phyloP scores from a whole-genome alignment of 2,329 filamentous ascomycete species.

The Paecilomyces sp. region DNA sequence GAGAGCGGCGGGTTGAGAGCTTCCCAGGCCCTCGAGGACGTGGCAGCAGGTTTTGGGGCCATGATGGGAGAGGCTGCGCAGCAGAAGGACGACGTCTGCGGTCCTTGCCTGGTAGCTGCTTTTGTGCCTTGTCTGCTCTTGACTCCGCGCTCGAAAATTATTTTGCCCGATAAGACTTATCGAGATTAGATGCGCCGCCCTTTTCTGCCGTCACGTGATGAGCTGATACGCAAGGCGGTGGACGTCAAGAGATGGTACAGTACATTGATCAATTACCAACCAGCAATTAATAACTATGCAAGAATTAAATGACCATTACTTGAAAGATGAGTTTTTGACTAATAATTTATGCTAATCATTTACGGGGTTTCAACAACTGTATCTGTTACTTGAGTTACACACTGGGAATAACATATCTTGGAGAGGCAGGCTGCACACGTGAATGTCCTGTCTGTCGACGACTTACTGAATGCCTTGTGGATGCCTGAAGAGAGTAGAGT shows the following conservation, averaged over 20 bases:
- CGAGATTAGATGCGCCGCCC: not conserved
- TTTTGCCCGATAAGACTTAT: not conserved
- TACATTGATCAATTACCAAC: not conserved
- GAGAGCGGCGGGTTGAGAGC: constrained; percentile 63
- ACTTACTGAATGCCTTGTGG: too few species aligned
- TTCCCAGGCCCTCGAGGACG: constrained; percentile 55
- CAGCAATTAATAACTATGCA: not conserved
- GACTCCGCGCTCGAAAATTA: not conserved
- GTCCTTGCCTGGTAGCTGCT: not conserved
- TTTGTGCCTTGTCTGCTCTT: not conserved
- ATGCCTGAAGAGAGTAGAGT: too few species aligned
- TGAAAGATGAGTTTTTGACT: too few species aligned
- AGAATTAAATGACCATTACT: too few species aligned
- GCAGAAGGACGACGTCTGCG: not conserved
- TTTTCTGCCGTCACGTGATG: not conserved
- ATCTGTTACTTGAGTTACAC: too few species aligned
- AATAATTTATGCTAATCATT: too few species aligned
- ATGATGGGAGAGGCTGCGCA: constrained; percentile 11
- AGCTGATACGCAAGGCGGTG: not conserved
- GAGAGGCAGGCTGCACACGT: too few species aligned
- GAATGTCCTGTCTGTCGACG: too few species aligned
- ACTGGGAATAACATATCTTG: too few species aligned
- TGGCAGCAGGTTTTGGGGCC: constrained; percentile 38
- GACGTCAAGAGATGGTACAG: not conserved
- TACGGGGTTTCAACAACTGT: too few species aligned